Evolutionary conservation across 345 rosid genomes (phyloP), one percentile per base, ranked within the genome.

Genomic region (Lumnitzera littorea): DNA sequence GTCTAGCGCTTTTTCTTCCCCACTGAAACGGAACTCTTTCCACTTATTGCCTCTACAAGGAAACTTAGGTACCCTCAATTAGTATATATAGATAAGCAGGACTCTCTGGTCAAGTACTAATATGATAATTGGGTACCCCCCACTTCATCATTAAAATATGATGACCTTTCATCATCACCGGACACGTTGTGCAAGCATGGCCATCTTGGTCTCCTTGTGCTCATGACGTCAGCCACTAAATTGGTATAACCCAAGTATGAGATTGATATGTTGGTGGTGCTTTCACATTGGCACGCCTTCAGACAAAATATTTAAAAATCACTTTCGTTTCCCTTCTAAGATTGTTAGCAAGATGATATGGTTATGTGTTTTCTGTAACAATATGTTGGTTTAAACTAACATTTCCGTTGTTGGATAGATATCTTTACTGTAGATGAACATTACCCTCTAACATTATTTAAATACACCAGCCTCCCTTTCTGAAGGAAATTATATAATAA

Each of bases 171-270:
- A 76, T 81, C 86, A 51, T 66, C 75, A 68, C 87, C 84, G 64
- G 80, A 79, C 83, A 74, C 66, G 65, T 84, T 80, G 75, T 62
- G 68, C 70, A 62, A 77, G 80, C 80, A 13, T 77, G 80, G 76
- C 71, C 70, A 52, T 63, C 57, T 66, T 74, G 80, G 61, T 51
- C 68, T 70, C 72, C 63, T 66, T 64, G 64, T 75, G 74, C 67
- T 72, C 70, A 46, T 83, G 85, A 87, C 66, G 85, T 79, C 86
- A 89, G 64, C 90, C 89, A 80, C 76, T 81, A 72, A 13, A 64
- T 63, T 46, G 62, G 1, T 72, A 78, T 78, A 78, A 83, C 77
- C 81, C 53, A 68, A 63, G 66, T 66, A 67, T 50, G 66, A 64
- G 61, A 68, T 69, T 70, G 86, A 86, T 82, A 64, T 71, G 80